Base-by-base conservation (phyloP, 164 flowering plant species). In the Stephania japonica region DNA sequence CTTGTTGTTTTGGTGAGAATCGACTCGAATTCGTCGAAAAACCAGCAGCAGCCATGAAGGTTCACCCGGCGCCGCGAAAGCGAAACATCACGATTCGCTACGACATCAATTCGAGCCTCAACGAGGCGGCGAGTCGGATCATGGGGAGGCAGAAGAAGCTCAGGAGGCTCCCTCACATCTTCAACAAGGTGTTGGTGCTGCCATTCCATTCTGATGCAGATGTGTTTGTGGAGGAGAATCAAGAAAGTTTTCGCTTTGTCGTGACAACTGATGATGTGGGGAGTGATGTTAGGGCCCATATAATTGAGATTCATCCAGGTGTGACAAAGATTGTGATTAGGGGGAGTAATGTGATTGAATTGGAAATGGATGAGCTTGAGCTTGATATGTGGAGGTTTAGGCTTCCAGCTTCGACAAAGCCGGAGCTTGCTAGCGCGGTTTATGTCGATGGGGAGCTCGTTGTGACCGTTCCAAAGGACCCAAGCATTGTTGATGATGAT, bases 341-440 rank as follows among this genome's bases (percentile, higher is more conserved):
- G 63, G 86, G 83, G n/a, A 68, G 73, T 42, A 77, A 72, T n/a
- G 78, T 65, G 70, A 72, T 76, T 38, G 82, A 80, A 42, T 72
- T 81, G 71, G 63, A 78, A 23, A 26, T 83, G 67, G 85, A 83
- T 56, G 90, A 84, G 56, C 81, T 94, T n/a, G 91, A 86, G 83
- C 82, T 92, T 13, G 92, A 89, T 71, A 77, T 84, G 80, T 92
- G 98, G 98, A 76, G 97, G 85, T 91, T 88, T 63, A 77, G 97
- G 75, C 81, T 94, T 66, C 98, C 97, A 13, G 83, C 81, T 10
- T 62, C 89, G n/a, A 86, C 93, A 0, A 79, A 79, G 73, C 92
- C 93, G 19, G 97, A 94, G 83, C 81, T 84, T 43, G 93, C 92
- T 1, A 87, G 79, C 18, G 97, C 90, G 44, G 90, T 69, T 3